Conservation (phyloP, 2,329 filamentous ascomycete genomes). For the Botryotinia convoluta region DNA sequence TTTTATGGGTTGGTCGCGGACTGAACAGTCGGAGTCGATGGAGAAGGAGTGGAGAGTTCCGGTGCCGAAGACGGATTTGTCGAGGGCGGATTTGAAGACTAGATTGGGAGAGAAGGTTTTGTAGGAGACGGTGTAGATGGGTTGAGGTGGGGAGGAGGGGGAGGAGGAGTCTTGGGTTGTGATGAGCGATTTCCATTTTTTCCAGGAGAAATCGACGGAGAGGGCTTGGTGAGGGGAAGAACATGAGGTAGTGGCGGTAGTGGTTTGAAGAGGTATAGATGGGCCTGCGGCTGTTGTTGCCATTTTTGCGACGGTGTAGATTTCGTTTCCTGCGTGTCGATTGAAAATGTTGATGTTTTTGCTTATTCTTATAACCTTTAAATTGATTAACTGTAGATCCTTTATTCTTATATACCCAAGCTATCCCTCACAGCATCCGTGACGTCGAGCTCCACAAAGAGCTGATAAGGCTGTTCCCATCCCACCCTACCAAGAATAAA, state of each 20-base stretch:
- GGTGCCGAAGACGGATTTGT: slow-evolving; percentile 20
- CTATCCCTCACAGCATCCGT: background rate
- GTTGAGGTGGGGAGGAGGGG: background rate
- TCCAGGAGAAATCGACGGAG: slow-evolving; percentile 26
- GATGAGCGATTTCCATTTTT: slow-evolving; percentile 25
- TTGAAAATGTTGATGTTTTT: background rate
- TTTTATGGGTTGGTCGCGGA: slow-evolving; percentile 20
- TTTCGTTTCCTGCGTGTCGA: background rate
- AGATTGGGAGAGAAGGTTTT: slow-evolving; percentile 20
- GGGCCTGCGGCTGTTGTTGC: background rate
- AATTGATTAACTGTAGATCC: background rate
- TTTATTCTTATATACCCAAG: background rate
- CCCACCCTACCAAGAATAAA: background rate
- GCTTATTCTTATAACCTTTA: background rate
- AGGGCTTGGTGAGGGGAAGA: slow-evolving; percentile 9
- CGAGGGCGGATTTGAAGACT: slow-evolving; percentile 16
- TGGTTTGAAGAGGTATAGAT: background rate
- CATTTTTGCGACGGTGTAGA: background rate
- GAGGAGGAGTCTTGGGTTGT: background rate
- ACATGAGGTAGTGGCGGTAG: background rate
- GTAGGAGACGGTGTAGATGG: slow-evolving; percentile 26
- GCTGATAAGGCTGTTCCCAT: background rate
- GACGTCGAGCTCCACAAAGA: background rate
- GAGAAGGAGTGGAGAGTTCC: slow-evolving; percentile 23
- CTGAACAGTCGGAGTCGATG: slow-evolving; percentile 24